Base-by-base conservation (phyloP, 2,329 filamentous ascomycete species). In the Grosmannia clavigera region DNA sequence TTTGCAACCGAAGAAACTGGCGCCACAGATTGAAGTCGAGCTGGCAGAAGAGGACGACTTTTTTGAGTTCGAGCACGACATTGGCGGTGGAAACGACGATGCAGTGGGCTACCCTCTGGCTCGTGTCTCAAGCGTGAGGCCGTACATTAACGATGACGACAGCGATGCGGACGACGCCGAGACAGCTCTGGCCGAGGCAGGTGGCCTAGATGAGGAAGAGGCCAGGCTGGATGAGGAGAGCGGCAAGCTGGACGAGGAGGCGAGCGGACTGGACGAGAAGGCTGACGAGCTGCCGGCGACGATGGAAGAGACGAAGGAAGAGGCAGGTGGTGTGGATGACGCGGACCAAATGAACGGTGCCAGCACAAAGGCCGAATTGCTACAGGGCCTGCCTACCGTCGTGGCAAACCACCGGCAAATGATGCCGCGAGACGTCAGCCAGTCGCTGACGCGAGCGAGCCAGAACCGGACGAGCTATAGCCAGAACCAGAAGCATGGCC, bases 61-160 rank as follows among this genome's bases (percentile, higher is more conserved):
- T 2, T 67, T 66, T 33, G 65, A 60, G 0, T 65, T 67, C 29
- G 65, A 74, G n/a, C 25, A 48, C 10, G 61, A 61, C 52, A 46
- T 33, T 12, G 22, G 12, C 5, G 51, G 48, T 10, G 57, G 35
- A 14, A 57, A 29, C 54, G 70, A 75, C 31, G 73, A 75, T 38
- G 27, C 25, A 0, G 29, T 63, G 5, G 64, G 64, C 25, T 63
- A 64, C n/a, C 64, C 63, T 3, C 46, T 66, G 10, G 25, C 59
- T 3, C 62, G 64, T 2, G 38, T 57, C 16, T 50, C 58, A 3
- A 35, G 54, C 38, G 55, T 33, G 50, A 43, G 54, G 56, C 59
- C 61, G 12, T 58, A 63, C 31, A 10, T 53, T 11, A 25, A 38
- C 11, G 58, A 55, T 2, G 29, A 54, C 27, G 58, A 59, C 19